Evolutionary conservation across 805 yeast genomes (phyloP).

Genomic region (Cyberlindnera bimundalis): DNA sequence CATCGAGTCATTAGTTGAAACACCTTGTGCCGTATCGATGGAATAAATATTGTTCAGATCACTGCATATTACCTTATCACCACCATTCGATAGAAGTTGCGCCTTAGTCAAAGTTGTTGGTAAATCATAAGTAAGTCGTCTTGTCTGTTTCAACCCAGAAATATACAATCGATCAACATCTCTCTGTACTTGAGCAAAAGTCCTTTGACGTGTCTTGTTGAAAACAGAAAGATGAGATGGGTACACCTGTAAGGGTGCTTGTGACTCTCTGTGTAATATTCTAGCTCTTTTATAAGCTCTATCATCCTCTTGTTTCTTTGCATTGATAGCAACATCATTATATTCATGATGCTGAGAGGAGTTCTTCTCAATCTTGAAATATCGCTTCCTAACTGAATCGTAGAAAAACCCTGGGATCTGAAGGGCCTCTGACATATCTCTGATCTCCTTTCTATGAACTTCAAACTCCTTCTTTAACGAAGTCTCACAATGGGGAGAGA

Average conservation of each 20-base stretch:
- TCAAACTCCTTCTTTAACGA: no score
- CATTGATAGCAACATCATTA: conserved; percentile 11
- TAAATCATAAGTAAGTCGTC: neutral
- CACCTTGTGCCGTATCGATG: neutral
- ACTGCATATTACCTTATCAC: conserved; percentile 2
- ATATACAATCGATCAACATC: neutral
- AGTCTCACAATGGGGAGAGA: no score
- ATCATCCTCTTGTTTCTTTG: conserved; percentile 12
- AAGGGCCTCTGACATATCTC: conserved; percentile 3
- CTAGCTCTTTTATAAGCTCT: conserved; percentile 9
- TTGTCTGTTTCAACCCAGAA: neutral
- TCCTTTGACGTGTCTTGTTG: neutral
- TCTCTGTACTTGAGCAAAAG: neutral
- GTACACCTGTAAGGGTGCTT: conserved; percentile 2
- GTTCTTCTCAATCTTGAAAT: conserved; percentile 26
- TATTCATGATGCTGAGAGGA: conserved; percentile 15
- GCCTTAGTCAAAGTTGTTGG: conserved; percentile 2
- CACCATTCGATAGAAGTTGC: no score
- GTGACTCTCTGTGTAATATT: neutral
- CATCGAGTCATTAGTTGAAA: neutral
- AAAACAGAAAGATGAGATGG: neutral
- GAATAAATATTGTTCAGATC: conserved; percentile 12
- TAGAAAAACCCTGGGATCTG: conserved; percentile 28
- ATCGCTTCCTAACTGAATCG: conserved; percentile 24
- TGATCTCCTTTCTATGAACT: neutral